Conservation (phyloP, 75 land plant genomes). For the Picea sitchensis region DNA sequence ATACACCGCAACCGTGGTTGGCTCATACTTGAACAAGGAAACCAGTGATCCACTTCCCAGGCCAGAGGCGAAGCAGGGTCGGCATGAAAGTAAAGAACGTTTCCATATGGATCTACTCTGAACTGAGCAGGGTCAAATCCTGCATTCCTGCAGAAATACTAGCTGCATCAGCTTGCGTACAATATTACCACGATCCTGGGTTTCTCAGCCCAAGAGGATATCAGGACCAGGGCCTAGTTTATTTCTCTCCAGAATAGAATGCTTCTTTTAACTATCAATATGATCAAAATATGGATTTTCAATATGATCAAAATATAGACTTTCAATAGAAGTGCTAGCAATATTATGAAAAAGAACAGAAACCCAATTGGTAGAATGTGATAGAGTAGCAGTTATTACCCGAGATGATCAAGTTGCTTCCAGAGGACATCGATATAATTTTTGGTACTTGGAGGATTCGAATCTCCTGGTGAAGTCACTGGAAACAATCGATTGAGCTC, state of each 20-base stretch:
- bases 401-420: conserved; percentile 93
- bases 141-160: conserved; percentile 69
- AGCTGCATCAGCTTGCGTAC: too few relatives aligned
- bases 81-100: conserved; percentile 88
- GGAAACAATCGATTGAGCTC: conserved; percentile 79
- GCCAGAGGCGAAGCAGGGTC: conserved; percentile 92
- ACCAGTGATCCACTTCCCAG: conserved; percentile 99
- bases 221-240: neutral
- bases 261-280: neutral
- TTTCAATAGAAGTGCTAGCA: neutral
- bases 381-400: conserved; percentile 36
- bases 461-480: conserved; percentile 39
- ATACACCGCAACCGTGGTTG: neutral
- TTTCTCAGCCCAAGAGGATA: too few relatives aligned
- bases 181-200: too few relatives aligned
- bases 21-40: conserved; percentile 80
- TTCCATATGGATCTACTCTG: conserved; percentile 92
- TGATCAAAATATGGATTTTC: too few relatives aligned
- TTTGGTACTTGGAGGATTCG: conserved; percentile 48
- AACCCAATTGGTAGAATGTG: neutral
- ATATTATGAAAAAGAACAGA: neutral
- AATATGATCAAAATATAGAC: neutral
- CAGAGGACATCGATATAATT: conserved; percentile 62
- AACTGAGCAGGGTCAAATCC: conserved; percentile 94
- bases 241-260: neutral